These are phyloP conservation scores for Bocquillonia castaneifolia DNA, from an alignment of 441 rosid species.

Conservation along the genomic window DNA sequence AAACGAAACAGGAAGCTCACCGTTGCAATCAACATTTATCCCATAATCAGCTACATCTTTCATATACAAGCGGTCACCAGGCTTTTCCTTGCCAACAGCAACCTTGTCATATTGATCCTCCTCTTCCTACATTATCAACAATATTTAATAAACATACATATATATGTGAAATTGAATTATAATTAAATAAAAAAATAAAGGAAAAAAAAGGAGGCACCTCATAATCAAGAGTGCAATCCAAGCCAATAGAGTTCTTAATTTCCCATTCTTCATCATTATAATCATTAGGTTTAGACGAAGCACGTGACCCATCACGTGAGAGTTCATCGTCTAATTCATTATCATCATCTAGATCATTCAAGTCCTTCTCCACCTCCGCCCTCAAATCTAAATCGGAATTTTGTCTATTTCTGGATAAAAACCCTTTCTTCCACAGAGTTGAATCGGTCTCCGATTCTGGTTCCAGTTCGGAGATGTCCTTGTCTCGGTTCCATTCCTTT, in stretches of 20 bases:
- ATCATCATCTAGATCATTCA: conserved; percentile 44
- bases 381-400: conserved; percentile 4
- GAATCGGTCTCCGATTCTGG: conserved; percentile 11
- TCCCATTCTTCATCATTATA: conserved; percentile 84
- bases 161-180: no score
- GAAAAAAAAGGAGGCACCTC: conserved; percentile 41
- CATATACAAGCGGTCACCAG: conserved; percentile 44
- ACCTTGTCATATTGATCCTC: conserved; percentile 74
- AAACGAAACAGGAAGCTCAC: conserved; percentile 45
- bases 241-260: conserved; percentile 69
- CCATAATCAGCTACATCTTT: conserved; percentile 51
- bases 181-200: background rate
- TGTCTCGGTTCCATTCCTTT: conserved; percentile 44
- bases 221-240: conserved; percentile 68
- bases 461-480: conserved; percentile 30
- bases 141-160: no score
- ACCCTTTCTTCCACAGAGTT: conserved; percentile 14
- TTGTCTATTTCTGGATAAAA: conserved; percentile 4
- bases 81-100: conserved; percentile 57
- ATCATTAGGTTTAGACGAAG: conserved; percentile 44
- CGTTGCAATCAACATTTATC: conserved; percentile 43
- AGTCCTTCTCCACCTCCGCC: conserved; percentile 45
- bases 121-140: conserved; percentile 57
- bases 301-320: conserved; percentile 20
- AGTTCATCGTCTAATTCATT: conserved; percentile 35